phyloP scores from a whole-genome alignment of 140 eudicot genomes.

The Bidens hawaiensis region DNA sequence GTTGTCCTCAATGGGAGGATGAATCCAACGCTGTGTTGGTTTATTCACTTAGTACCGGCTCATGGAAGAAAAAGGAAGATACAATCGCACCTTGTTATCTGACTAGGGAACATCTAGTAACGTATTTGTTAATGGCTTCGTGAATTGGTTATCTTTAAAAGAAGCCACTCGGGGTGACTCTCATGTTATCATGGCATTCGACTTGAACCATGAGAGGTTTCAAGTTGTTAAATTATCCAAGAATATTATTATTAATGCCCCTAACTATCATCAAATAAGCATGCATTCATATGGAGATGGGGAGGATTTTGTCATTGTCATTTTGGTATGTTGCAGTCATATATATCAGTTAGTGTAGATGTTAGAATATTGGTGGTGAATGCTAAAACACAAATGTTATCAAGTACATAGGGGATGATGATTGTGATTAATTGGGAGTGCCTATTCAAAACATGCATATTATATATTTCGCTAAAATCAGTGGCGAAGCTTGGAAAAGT shows the following conservation, averaged over 20 bases:
- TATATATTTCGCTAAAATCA: too few relatives aligned
- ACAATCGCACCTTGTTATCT: conserved; percentile 32
- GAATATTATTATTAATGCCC: conserved; percentile 9
- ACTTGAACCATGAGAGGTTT: conserved; percentile 33
- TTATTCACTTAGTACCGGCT: conserved; percentile 24
- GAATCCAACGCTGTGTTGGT: conserved; percentile 30
- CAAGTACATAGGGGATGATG: too few relatives aligned
- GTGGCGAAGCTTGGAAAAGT: too few relatives aligned
- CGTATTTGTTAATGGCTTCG: conserved; percentile 38
- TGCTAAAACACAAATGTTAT: too few relatives aligned
- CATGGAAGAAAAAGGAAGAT: conserved; percentile 36
- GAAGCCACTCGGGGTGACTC: neutral
- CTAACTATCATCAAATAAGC: conserved; percentile 11
- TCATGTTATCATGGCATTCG: conserved; percentile 35
- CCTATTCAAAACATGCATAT: too few relatives aligned
- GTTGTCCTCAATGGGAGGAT: neutral
- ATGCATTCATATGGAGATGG: conserved; percentile 21
- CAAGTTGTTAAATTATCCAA: conserved; percentile 33
- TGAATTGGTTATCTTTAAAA: conserved; percentile 44
- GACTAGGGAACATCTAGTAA: conserved; percentile 30
- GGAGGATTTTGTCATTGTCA: conserved; percentile 9
- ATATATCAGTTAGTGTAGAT: too few relatives aligned
- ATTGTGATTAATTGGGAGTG: too few relatives aligned
- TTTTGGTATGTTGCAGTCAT: too few relatives aligned
- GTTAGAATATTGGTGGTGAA: too few relatives aligned